Conservation (phyloP, 768 basidiomycete genomes). For the Crucibulum laeve region DNA sequence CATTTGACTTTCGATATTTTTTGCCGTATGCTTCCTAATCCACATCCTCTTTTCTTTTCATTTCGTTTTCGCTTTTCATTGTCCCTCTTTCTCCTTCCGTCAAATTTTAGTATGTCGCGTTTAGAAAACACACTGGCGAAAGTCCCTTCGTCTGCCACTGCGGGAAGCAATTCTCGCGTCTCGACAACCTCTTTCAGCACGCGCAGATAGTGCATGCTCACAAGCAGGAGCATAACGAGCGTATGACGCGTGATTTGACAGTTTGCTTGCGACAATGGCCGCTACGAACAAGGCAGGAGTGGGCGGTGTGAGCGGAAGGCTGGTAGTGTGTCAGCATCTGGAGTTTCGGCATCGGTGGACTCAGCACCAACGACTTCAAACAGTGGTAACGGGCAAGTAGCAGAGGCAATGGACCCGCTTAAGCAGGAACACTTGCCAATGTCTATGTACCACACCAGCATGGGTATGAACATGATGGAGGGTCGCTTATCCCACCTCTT, state of each 20-base stretch:
- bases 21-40: too few species aligned
- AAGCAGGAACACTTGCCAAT: constrained; percentile 36
- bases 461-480: too few species aligned
- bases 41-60: constrained; percentile 1
- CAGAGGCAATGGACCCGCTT: constrained; percentile 19
- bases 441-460: constrained; percentile 53
- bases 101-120: constrained; percentile 1
- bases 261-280: constrained; percentile 79
- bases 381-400: background rate
- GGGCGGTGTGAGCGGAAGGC: constrained; percentile 9
- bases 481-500: too few species aligned
- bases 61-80: constrained; percentile 7
- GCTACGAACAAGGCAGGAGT: constrained; percentile 42
- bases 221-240: constrained; percentile 82
- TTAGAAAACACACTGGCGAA: constrained; percentile 96
- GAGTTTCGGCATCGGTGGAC: background rate
- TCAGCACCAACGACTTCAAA: too few species aligned
- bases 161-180: constrained; percentile 89
- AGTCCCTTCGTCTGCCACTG: constrained; percentile 96
- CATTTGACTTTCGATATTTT: too few species aligned
- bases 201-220: constrained; percentile 97
- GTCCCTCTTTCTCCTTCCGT: too few species aligned
- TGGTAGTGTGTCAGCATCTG: background rate
- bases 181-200: constrained; percentile 96
- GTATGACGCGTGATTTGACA: constrained; percentile 90